Conservation (phyloP, 192 early-diverging fungal genomes). For the Chytriomyces sp. region DNA sequence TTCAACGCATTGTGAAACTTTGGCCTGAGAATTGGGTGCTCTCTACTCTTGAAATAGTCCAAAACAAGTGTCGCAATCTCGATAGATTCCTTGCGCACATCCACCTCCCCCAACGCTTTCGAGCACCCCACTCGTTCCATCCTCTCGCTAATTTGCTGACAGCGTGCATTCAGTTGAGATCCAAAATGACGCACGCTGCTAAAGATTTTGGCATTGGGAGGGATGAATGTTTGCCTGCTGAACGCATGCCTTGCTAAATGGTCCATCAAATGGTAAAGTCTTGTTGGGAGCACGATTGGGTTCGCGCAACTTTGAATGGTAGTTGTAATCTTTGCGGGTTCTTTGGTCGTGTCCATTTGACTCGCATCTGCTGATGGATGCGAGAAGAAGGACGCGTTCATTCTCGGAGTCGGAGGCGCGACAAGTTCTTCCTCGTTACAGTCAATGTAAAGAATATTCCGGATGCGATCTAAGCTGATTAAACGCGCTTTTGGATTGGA, state of each 20-base stretch:
- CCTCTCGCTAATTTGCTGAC: background rate
- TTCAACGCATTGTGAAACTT: conserved; percentile 29
- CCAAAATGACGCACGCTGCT: background rate
- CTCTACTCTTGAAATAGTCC: background rate
- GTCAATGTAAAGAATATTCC: conserved; percentile 16
- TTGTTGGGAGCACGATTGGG: conserved; percentile 13
- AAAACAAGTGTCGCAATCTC: conserved; percentile 9
- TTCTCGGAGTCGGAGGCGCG: conserved; percentile 14
- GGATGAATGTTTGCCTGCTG: conserved; percentile 8
- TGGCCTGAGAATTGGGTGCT: background rate
- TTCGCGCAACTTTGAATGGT: background rate
- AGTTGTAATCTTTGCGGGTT: conserved; percentile 2
- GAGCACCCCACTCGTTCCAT: conserved; percentile 16
- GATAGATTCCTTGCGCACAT: conserved; percentile 1
- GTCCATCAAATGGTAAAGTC: conserved; percentile 18
- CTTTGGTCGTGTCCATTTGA: conserved; percentile 23
- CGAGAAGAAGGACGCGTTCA: background rate
- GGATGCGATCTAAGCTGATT: conserved; percentile 20
- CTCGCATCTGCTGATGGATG: background rate
- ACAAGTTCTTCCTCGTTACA: conserved; percentile 24
- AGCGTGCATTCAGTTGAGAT: background rate
- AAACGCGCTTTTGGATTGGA: background rate
- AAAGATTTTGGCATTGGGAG: conserved; percentile 21
- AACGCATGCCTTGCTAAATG: background rate
- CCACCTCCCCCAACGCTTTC: background rate